These are phyloP conservation scores for Flaveria bidentis DNA, from an alignment of 129 eudicot genomes.

Conservation along the genomic window DNA sequence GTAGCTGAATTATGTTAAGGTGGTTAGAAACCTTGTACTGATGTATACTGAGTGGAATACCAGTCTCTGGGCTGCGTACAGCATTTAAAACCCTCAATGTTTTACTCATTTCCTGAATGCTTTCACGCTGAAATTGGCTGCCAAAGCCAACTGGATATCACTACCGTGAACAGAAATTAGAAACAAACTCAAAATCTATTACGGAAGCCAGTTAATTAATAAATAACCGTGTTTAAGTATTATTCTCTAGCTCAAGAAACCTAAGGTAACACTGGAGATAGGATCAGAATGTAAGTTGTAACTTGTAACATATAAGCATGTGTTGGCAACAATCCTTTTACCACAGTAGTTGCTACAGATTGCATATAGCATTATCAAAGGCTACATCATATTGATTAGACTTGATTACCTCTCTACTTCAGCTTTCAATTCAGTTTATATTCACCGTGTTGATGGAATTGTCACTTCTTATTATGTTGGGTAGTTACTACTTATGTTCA, in stretches of 20 bases:
- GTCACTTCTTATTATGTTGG: neutral
- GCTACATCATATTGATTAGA: neutral
- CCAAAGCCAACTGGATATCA: constrained; percentile 99
- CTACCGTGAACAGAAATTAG: constrained; percentile 70
- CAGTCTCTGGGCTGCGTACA: constrained; percentile 81
- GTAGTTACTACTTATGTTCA: constrained; percentile 6
- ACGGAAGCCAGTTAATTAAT: neutral
- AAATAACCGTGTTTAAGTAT: constrained; percentile 6
- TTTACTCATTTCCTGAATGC: constrained; percentile 84
- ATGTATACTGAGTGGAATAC: constrained; percentile 92
- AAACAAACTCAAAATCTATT: constrained; percentile 31
- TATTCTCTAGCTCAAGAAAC: constrained; percentile 5
- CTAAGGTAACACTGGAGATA: constrained; percentile 13
- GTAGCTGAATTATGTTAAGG: constrained; percentile 26
- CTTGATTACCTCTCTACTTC: neutral
- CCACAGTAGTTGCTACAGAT: neutral
- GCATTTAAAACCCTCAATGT: constrained; percentile 91
- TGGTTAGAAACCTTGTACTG: constrained; percentile 71
- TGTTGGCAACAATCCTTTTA: constrained; percentile 1
- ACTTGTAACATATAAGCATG: constrained; percentile 7
- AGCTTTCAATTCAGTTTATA: constrained; percentile 12
- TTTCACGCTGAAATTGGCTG: constrained; percentile 97
- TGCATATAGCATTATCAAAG: neutral
- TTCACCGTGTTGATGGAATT: neutral
- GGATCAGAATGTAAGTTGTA: neutral